Evolutionary conservation across 2,329 filamentous ascomycete genomes (phyloP).

Genomic region (Botrytis hyacinthi): DNA sequence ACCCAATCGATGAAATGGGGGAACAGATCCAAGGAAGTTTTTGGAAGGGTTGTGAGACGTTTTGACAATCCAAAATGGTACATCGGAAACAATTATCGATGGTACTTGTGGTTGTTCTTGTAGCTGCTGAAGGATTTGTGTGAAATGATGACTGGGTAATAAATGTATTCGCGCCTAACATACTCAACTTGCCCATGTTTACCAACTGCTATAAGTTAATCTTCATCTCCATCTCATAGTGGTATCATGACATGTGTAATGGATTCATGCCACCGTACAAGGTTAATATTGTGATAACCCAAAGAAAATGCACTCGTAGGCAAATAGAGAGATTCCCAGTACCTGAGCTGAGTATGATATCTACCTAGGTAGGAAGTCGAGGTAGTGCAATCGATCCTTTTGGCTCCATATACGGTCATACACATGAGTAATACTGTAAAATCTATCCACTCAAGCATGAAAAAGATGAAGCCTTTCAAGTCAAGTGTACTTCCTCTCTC

Average conservation of each 20-base stretch:
- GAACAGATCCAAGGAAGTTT: neutral
- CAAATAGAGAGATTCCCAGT: neutral
- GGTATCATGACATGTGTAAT: neutral
- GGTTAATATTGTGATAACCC: neutral
- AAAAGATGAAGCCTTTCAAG: neutral
- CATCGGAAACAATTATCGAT: neutral
- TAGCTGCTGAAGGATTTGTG: neutral
- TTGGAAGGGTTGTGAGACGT: slow-evolving; percentile 2
- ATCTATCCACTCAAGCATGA: neutral
- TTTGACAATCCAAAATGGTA: neutral
- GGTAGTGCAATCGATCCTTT: neutral
- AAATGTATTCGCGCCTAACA: neutral
- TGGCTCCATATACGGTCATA: neutral
- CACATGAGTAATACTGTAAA: neutral
- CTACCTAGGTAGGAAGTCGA: neutral
- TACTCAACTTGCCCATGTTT: neutral
- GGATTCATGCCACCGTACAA: neutral
- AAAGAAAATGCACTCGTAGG: neutral
- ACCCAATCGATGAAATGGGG: slow-evolving; percentile 13
- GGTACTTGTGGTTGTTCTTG: neutral
- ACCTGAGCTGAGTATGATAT: neutral
- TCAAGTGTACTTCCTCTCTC: neutral
- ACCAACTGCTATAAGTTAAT: neutral
- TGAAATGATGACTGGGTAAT: neutral
- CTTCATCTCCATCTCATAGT: neutral